These are phyloP conservation scores for Gracilariopsis chorda DNA, from an alignment of 23 red algal genomes.

Conservation along the genomic window DNA sequence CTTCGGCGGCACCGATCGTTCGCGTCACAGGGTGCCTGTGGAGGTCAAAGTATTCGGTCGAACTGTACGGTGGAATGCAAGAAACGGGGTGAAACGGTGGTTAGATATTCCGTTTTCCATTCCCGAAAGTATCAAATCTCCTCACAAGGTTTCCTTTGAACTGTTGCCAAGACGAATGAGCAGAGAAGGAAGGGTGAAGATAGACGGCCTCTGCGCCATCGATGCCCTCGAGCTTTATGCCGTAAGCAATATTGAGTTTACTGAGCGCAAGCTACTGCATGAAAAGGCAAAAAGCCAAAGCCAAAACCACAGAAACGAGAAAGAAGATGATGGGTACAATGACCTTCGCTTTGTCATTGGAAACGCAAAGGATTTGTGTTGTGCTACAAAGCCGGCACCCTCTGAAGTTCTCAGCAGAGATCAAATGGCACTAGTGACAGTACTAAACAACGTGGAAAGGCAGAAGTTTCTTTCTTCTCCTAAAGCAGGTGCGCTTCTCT, in stretches of 20 bases:
- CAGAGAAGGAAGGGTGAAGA: neutral
- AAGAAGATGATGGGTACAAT: conserved; percentile 10
- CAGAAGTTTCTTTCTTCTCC: conserved; percentile 4
- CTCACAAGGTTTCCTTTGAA: conserved; percentile 39
- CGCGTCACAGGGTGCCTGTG: conserved; percentile 31
- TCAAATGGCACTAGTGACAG: conserved; percentile 30
- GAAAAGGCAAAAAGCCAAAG: conserved; percentile 29
- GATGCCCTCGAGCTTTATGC: conserved; percentile 63
- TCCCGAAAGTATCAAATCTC: conserved; percentile 54
- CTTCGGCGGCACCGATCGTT: conserved; percentile 47
- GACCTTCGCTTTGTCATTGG: neutral
- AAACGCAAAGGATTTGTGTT: neutral
- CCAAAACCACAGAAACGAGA: conserved; percentile 5
- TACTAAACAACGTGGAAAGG: neutral
- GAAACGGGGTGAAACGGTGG: conserved; percentile 60
- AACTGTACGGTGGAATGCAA: conserved; percentile 5
- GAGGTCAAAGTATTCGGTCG: conserved; percentile 55
- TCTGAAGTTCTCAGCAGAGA: neutral
- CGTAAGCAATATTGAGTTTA: conserved; percentile 63
- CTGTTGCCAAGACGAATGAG: conserved; percentile 13
- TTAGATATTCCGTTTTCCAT: conserved; percentile 56
- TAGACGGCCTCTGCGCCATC: conserved; percentile 36
- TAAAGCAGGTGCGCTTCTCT: neutral
- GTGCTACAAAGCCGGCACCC: too few species aligned
- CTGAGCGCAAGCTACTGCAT: conserved; percentile 41